These are phyloP conservation scores for Pachyrhizus erosus DNA, from an alignment of 306 rosid species.

Conservation along the genomic window DNA sequence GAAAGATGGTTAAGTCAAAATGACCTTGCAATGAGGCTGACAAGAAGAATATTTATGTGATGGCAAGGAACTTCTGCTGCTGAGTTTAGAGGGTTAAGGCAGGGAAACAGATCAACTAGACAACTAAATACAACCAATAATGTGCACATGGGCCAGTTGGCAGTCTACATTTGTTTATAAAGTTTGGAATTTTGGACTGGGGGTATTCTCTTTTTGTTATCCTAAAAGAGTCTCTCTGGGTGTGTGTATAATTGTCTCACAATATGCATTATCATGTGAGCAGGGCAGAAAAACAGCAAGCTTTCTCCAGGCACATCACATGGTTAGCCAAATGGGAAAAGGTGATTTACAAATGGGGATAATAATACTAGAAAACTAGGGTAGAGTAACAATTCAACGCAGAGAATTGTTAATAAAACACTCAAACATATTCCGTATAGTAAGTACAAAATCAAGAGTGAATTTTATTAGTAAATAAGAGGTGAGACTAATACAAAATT, in stretches of 20 bases:
- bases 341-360: background rate
- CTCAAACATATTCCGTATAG: too few relatives aligned
- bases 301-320: constrained; percentile 53
- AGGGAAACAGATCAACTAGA: constrained; percentile 21
- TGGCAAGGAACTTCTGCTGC: background rate
- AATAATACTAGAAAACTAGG: too few relatives aligned
- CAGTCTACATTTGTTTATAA: constrained; percentile 8
- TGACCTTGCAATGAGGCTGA: background rate
- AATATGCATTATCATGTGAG: constrained; percentile 48
- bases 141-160: constrained; percentile 63
- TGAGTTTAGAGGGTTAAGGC: constrained; percentile 28
- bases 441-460: too few relatives aligned
- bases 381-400: background rate
- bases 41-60: background rate
- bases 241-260: constrained; percentile 3
- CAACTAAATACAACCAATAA: constrained; percentile 35
- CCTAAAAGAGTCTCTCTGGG: background rate
- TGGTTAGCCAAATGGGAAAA: constrained; percentile 35
- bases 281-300: constrained; percentile 29
- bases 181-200: constrained; percentile 10
- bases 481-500: too few relatives aligned
- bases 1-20: background rate
- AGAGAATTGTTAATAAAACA: too few relatives aligned
- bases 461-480: too few relatives aligned
- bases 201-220: background rate